A percentile compares a stretch with the other conserved stretches of the same genome.
Evolutionary conservation across 805 yeast genomes (phyloP).

Genomic region (Starmerella floricola): DNA sequence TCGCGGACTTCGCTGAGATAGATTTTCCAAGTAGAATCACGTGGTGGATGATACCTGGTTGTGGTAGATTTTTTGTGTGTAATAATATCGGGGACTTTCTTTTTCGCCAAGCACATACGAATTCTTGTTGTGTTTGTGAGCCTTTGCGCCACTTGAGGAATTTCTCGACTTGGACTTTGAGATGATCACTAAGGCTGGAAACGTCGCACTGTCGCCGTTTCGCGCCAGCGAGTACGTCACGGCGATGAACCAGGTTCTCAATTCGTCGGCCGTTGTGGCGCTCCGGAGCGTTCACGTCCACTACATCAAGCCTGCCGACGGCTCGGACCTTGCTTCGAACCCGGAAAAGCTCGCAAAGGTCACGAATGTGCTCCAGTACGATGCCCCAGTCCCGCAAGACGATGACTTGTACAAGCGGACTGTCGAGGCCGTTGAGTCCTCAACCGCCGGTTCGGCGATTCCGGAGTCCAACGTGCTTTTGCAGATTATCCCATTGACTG

Average conservation of each 20-base stretch:
- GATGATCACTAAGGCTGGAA: constrained; percentile 40
- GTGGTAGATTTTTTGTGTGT: no score
- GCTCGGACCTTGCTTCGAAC: constrained; percentile 25
- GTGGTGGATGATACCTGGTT: no score
- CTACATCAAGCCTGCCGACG: constrained; percentile 49
- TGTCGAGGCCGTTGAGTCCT: constrained; percentile 27
- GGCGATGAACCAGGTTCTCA: constrained; percentile 61
- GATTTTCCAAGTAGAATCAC: no score
- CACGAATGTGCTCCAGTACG: constrained; percentile 59
- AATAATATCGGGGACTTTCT: no score
- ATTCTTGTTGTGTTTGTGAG: not conserved
- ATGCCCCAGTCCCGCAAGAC: constrained; percentile 44
- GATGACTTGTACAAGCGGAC: constrained; percentile 38
- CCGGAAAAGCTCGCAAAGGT: constrained; percentile 33
- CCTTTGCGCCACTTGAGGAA: constrained; percentile 1
- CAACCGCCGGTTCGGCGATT: constrained; percentile 16
- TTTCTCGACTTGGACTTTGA: not conserved
- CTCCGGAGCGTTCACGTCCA: constrained; percentile 70
- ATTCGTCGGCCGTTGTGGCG: constrained; percentile 52
- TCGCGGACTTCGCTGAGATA: no score
- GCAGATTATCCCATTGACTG: constrained; percentile 79
- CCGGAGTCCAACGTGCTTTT: constrained; percentile 41
- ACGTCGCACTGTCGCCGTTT: constrained; percentile 77
- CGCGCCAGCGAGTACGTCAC: constrained; percentile 62
- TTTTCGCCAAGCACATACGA: no score